Conservation (phyloP, 805 yeast genomes). For the Metschnikowia vanudenii region DNA sequence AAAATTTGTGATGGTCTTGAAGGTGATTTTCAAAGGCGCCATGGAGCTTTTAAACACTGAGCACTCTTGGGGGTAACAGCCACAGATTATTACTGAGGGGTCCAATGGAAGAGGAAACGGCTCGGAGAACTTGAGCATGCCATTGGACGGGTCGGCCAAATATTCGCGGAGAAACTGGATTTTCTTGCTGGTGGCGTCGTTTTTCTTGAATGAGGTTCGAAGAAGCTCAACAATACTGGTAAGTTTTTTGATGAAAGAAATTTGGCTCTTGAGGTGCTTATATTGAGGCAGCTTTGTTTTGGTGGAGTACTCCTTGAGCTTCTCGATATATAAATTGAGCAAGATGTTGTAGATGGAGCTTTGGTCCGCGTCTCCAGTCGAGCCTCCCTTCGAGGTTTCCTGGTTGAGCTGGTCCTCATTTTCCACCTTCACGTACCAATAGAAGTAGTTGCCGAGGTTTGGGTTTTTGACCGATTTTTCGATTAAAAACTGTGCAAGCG, state of each 20-base stretch:
- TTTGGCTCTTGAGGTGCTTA: constrained; percentile 54
- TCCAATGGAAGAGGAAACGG: constrained; percentile 79
- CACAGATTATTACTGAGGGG: constrained; percentile 71
- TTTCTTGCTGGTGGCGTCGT: constrained; percentile 77
- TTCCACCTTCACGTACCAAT: constrained; percentile 91
- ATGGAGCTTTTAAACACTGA: constrained; percentile 89
- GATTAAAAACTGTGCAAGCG: constrained; percentile 72
- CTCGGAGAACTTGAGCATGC: constrained; percentile 42
- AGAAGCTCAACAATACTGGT: constrained; percentile 64
- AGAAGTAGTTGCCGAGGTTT: constrained; percentile 74
- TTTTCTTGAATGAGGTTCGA: constrained; percentile 49
- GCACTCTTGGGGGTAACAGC: constrained; percentile 75
- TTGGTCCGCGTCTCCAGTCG: neutral
- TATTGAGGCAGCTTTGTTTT: constrained; percentile 33
- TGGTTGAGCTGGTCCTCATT: constrained; percentile 55
- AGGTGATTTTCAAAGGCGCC: constrained; percentile 81
- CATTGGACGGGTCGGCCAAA: constrained; percentile 48
- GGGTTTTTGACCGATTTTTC: constrained; percentile 65
- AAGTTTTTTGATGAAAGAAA: constrained; percentile 63
- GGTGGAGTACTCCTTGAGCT: constrained; percentile 29
- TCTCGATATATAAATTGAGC: constrained; percentile 42
- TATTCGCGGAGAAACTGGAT: constrained; percentile 63
- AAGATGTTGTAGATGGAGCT: constrained; percentile 32
- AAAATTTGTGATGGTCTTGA: constrained; percentile 50
- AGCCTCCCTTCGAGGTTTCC: neutral